These are phyloP conservation scores for Cryptosporidium felis DNA, from an alignment of 169 alveolate genomes.

Conservation along the genomic window DNA sequence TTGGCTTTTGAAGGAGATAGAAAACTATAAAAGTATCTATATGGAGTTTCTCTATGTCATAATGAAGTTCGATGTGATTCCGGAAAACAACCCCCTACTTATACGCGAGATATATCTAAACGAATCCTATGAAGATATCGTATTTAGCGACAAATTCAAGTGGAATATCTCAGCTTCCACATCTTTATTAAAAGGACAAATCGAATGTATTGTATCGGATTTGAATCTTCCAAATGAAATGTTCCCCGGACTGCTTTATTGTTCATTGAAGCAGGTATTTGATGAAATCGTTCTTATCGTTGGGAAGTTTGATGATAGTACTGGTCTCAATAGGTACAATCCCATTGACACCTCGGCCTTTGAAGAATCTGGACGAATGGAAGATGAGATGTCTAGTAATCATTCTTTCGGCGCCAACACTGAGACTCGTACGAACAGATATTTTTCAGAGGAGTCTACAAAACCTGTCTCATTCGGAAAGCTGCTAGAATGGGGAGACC, in stretches of 20 bases:
- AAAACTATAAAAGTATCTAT: constrained; percentile 30
- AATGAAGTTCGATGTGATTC: neutral
- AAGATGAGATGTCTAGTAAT: constrained; percentile 46
- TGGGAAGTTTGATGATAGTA: neutral
- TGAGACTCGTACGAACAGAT: neutral
- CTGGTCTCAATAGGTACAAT: neutral
- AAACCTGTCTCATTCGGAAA: constrained; percentile 11
- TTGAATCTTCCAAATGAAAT: constrained; percentile 33
- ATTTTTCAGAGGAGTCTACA: neutral
- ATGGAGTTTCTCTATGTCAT: constrained; percentile 19
- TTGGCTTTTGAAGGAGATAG: constrained; percentile 21
- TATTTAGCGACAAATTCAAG: constrained; percentile 31
- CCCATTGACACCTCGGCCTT: neutral
- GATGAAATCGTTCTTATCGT: neutral
- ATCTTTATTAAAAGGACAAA: neutral
- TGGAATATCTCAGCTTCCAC: constrained; percentile 63
- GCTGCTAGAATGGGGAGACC: constrained; percentile 32
- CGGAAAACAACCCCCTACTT: constrained; percentile 17
- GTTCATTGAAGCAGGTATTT: constrained; percentile 39
- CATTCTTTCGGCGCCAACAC: constrained; percentile 7
- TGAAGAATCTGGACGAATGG: neutral
- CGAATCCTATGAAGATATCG: constrained; percentile 48
- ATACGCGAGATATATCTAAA: constrained; percentile 17
- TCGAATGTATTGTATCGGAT: constrained; percentile 17
- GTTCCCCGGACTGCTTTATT: constrained; percentile 17